These are phyloP conservation scores for Colletotrichum liaoningense DNA, from an alignment of 2,329 filamentous ascomycete species.

Conservation along the genomic window DNA sequence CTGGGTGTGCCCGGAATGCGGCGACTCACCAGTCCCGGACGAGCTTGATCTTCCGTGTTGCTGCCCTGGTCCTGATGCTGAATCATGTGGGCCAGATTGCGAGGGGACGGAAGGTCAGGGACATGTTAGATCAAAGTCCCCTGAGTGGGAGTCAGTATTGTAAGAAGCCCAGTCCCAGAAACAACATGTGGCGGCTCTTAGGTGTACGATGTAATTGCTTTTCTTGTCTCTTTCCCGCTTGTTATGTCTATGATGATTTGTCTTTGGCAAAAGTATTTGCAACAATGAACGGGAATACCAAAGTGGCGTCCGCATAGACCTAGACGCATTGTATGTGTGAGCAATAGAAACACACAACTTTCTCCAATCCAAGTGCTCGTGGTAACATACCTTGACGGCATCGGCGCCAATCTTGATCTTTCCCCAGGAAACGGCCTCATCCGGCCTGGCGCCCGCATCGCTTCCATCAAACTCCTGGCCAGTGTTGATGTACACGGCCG, in stretches of 20 bases:
- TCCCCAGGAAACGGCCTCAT: constrained; percentile 98
- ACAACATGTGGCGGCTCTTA: not conserved
- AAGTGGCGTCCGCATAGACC: constrained; percentile 74
- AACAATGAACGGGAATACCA: constrained; percentile 74
- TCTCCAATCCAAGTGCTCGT: not conserved
- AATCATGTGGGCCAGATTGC: not conserved
- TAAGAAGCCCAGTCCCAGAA: not conserved
- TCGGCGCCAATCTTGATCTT: constrained; percentile 94
- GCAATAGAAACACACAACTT: not conserved
- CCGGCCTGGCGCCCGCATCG: constrained; percentile 92
- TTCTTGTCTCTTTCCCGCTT: constrained; percentile 3
- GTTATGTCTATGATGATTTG: constrained; percentile 30
- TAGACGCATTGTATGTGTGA: constrained; percentile 39
- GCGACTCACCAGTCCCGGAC: too few species aligned
- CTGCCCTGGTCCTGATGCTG: not conserved
- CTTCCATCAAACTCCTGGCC: constrained; percentile 98
- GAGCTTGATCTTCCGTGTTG: not conserved
- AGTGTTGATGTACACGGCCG: constrained; percentile 97
- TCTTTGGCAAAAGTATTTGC: constrained; percentile 75
- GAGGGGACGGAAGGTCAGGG: not conserved
- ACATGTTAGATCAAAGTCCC: not conserved
- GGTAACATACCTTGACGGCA: constrained; percentile 80
- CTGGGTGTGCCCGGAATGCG: too few species aligned
- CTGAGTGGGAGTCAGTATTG: not conserved
- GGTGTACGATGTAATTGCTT: not conserved